These are phyloP conservation scores for Cladorrhinum sp. DNA, from an alignment of 2,329 filamentous ascomycete species.

Conservation along the genomic window DNA sequence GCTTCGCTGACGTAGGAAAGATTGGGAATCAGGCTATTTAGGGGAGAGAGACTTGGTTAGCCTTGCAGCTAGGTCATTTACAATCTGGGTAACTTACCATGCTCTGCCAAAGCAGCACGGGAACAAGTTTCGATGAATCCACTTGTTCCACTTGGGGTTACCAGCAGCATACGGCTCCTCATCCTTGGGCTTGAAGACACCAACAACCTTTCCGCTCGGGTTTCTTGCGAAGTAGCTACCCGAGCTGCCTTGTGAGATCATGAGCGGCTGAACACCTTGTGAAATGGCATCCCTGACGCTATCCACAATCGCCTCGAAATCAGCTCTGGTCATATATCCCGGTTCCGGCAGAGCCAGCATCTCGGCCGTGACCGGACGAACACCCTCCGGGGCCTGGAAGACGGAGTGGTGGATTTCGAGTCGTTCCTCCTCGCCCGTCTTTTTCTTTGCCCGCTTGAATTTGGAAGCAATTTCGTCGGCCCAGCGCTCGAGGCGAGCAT, in stretches of 20 bases:
- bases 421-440: constrained; percentile 71
- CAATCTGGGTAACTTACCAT: constrained; percentile 52
- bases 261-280: constrained; percentile 84
- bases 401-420: constrained; percentile 97
- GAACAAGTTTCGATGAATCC: constrained; percentile 96
- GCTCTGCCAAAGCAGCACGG: constrained; percentile 95
- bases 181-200: constrained; percentile 98
- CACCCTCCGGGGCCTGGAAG: constrained; percentile 87
- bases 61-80: constrained; percentile 4
- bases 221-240: constrained; percentile 97
- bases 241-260: constrained; percentile 96
- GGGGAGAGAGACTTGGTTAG: constrained; percentile 4
- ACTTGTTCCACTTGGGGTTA: constrained; percentile 99
- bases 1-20: constrained; percentile 97
- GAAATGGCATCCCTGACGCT: constrained; percentile 89
- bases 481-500: constrained; percentile 91
- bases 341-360: constrained; percentile 62
- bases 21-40: constrained; percentile 78
- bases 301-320: constrained; percentile 87
- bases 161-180: constrained; percentile 96
- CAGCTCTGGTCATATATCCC: constrained; percentile 67
- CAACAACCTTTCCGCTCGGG: constrained; percentile 86
- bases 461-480: constrained; percentile 96
- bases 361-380: constrained; percentile 75
- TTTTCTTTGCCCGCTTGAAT: constrained; percentile 83